Percentiles rank a stretch among this genome's conserved stretches.
These are phyloP conservation scores for Thelonectria blattea DNA, from an alignment of 2,329 filamentous ascomycete species.

Conservation along the genomic window DNA sequence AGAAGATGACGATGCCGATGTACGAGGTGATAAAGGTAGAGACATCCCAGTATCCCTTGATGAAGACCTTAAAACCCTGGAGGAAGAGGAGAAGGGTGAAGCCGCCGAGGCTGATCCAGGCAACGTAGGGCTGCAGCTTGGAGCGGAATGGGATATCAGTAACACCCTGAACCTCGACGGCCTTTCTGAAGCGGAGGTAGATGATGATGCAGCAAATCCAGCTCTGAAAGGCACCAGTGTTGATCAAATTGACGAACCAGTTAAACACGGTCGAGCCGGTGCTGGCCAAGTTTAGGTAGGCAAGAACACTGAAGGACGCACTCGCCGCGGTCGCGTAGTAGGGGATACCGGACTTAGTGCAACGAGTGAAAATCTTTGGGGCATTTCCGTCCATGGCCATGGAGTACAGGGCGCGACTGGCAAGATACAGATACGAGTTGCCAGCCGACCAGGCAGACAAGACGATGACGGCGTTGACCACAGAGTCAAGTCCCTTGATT, in stretches of 20 bases:
- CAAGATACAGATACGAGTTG: constrained; percentile 59
- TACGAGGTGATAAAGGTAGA: constrained; percentile 19
- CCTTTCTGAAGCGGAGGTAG: constrained; percentile 23
- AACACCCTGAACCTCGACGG: constrained; percentile 12
- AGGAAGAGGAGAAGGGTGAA: constrained; percentile 17
- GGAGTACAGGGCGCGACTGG: constrained; percentile 52
- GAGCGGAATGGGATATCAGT: constrained; percentile 19
- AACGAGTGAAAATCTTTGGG: constrained; percentile 45
- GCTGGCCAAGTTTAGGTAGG: constrained; percentile 21
- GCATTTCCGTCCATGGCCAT: constrained; percentile 49
- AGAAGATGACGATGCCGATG: constrained; percentile 17
- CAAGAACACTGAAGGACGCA: constrained; percentile 16
- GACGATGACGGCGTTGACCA: constrained; percentile 62
- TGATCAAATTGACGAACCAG: constrained; percentile 25
- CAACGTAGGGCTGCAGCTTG: constrained; percentile 12
- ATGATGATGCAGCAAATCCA: constrained; percentile 25
- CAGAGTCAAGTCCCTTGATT: constrained; percentile 50
- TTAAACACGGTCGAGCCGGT: constrained; percentile 20
- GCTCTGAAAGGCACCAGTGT: constrained; percentile 19
- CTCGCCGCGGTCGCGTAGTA: constrained; percentile 23
- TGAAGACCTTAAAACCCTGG: constrained; percentile 21
- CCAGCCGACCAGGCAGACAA: constrained; percentile 63
- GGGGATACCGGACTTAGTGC: constrained; percentile 27
- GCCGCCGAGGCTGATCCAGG: constrained; percentile 10
- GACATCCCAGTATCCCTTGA: constrained; percentile 16